Percentiles rank a stretch among this genome's conserved stretches.
Conservation (phyloP, 1,139 yeast genomes). For the Tardiomyces digboiensis region DNA sequence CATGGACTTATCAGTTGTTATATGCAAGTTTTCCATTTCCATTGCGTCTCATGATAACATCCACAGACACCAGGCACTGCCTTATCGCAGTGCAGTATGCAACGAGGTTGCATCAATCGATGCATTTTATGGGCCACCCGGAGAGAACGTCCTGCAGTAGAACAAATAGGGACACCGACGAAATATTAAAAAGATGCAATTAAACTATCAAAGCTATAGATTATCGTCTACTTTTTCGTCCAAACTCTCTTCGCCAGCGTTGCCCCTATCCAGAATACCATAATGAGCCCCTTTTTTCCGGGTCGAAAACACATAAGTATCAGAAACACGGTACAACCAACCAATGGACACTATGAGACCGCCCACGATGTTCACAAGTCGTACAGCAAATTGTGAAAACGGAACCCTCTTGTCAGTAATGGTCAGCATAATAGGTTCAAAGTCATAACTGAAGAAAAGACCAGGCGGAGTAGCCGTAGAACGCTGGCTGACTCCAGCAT, state of each 20-base stretch:
- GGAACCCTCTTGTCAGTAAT: constrained; percentile 66
- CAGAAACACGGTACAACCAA: constrained; percentile 21
- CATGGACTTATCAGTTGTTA: not conserved
- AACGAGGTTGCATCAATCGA: no score
- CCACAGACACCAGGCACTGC: no score
- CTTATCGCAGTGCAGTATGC: no score
- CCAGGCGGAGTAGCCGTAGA: constrained; percentile 48
- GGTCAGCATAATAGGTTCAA: constrained; percentile 73
- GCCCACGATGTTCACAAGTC: constrained; percentile 73
- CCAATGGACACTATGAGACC: constrained; percentile 48
- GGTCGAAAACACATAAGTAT: not conserved
- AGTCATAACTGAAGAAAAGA: constrained; percentile 71
- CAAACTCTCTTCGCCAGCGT: not conserved
- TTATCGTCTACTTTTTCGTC: no score
- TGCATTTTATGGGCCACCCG: no score
- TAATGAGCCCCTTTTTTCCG: not conserved
- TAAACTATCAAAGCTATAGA: no score
- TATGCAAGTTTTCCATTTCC: not conserved
- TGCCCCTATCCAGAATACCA: not conserved
- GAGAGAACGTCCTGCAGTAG: no score
- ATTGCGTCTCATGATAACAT: no score
- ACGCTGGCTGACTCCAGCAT: constrained; percentile 22
- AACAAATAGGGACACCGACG: no score
- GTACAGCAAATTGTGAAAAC: constrained; percentile 67
- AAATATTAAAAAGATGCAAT: no score